phyloP scores from a whole-genome alignment of 1,284 basidiomycete species.

The Rhodotorula sp. region DNA sequence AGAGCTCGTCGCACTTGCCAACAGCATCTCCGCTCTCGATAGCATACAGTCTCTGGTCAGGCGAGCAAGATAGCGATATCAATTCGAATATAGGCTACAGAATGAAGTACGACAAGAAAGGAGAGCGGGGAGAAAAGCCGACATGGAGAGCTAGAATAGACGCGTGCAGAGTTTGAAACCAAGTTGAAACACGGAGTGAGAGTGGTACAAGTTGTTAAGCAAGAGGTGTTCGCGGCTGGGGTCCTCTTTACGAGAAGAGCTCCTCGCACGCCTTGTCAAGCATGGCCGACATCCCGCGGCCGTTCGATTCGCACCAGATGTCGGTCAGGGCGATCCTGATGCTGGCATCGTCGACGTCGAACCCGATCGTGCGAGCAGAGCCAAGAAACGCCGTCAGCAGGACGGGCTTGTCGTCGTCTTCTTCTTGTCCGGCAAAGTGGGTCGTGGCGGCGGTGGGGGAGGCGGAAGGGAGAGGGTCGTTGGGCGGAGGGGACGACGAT shows the following conservation, averaged over 20 bases:
- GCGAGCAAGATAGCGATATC: no score
- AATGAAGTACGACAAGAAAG: no score
- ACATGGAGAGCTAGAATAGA: background rate
- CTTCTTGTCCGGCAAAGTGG: background rate
- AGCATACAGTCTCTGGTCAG: no score
- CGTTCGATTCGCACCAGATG: constrained; percentile 8
- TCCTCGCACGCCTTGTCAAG: constrained; percentile 15
- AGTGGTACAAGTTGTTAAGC: background rate
- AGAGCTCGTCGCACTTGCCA: no score
- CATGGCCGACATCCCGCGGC: constrained; percentile 10
- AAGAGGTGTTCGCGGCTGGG: background rate
- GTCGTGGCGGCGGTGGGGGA: background rate
- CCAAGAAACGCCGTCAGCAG: constrained; percentile 17
- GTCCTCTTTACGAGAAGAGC: background rate
- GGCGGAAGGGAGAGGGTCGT: background rate
- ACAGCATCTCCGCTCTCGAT: no score
- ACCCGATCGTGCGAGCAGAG: constrained; percentile 5
- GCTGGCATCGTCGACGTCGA: background rate
- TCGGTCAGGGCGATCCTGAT: constrained; percentile 1
- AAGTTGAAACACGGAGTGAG: background rate
- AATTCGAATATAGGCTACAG: no score
- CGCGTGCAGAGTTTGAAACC: no score
- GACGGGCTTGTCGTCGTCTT: constrained; percentile 10
- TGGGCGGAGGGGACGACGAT: background rate
- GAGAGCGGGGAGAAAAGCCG: background rate